Percentiles rank a stretch among this genome's conserved stretches.
Conservation (phyloP, 2,329 filamentous ascomycete species). For the Proliferodiscus dingleyae region DNA sequence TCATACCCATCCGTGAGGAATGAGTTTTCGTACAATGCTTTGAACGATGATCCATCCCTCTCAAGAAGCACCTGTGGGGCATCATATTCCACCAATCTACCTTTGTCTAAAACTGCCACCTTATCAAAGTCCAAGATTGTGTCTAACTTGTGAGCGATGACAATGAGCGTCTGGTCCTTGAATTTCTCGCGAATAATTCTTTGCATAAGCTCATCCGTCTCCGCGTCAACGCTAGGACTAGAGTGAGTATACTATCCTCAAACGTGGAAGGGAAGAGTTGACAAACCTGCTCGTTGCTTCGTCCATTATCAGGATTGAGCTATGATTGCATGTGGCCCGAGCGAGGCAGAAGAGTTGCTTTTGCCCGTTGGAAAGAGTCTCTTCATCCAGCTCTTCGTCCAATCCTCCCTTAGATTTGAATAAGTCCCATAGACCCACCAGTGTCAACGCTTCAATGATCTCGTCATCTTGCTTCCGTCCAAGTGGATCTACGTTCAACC, state of each 20-base stretch:
- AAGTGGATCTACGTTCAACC: constrained; percentile 44
- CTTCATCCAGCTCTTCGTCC: constrained; percentile 70
- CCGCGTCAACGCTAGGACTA: constrained; percentile 45
- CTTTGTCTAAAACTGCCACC: constrained; percentile 44
- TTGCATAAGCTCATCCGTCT: constrained; percentile 53
- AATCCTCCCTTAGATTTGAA: constrained; percentile 59
- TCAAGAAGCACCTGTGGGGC: constrained; percentile 5
- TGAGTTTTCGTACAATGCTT: not conserved
- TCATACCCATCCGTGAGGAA: not conserved
- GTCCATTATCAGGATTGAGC: constrained; percentile 44
- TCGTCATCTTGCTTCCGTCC: not conserved
- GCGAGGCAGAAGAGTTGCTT: constrained; percentile 44
- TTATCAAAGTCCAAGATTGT: constrained; percentile 47
- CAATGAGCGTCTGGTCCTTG: constrained; percentile 47
- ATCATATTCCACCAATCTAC: constrained; percentile 17
- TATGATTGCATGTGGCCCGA: constrained; percentile 51
- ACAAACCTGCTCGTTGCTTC: constrained; percentile 26
- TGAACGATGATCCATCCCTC: not conserved
- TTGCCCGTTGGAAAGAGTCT: constrained; percentile 40
- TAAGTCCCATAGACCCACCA: not conserved
- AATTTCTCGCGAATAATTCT: constrained; percentile 49
- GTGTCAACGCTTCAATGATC: constrained; percentile 16
- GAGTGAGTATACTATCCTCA: constrained; percentile 12
- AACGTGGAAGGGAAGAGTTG: not conserved
- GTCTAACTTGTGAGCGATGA: constrained; percentile 33